phyloP scores from a whole-genome alignment of 306 rosid genomes.

The Cajanus cajan region DNA sequence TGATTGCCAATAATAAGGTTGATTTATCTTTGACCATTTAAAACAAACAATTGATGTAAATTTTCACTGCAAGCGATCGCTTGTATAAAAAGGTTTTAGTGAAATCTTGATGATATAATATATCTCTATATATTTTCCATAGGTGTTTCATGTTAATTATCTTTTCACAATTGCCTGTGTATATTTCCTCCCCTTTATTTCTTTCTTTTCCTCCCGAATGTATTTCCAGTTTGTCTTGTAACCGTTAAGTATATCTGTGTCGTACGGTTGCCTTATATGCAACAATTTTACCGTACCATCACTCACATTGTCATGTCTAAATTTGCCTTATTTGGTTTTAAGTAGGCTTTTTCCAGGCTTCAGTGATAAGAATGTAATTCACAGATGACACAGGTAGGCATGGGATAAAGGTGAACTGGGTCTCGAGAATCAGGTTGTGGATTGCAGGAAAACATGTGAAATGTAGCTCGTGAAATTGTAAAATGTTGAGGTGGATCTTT shows the following conservation, averaged over 20 bases:
- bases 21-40: not conserved
- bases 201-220: not conserved
- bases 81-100: not conserved
- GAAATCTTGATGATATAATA: not conserved
- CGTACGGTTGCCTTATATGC: not conserved
- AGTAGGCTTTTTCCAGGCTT: not conserved
- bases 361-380: constrained; percentile 19
- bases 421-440: constrained; percentile 77
- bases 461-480: constrained; percentile 67
- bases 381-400: constrained; percentile 7
- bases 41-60: not conserved
- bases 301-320: not conserved
- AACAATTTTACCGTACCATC: not conserved
- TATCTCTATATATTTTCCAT: not conserved
- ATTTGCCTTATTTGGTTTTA: not conserved
- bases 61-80: not conserved
- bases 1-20: not conserved
- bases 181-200: not conserved
- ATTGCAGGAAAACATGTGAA: constrained; percentile 84
- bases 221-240: not conserved
- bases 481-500: constrained; percentile 62
- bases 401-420: constrained; percentile 48
- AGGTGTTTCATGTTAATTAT: not conserved
- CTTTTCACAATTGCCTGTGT: not conserved
- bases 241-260: not conserved